Base-by-base conservation (phyloP, 306 rosid genomes). In the Clitoria ternatea region DNA sequence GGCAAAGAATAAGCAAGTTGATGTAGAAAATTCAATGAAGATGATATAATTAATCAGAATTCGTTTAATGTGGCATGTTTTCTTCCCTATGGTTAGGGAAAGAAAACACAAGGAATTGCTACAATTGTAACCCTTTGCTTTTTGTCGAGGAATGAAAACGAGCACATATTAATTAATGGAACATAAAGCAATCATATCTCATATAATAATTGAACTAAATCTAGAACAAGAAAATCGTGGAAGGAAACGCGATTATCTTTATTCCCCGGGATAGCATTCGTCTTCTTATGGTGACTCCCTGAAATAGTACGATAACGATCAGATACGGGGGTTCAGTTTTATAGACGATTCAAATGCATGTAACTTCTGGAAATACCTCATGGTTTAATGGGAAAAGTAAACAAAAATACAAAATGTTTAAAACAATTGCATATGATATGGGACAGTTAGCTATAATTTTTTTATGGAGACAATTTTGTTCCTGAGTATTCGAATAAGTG, bases 111-210 rank as follows among this genome's bases (percentile, higher is more conserved):
- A 10, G 60, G 72, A 66, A 47, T 53, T 66, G 60, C 66, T 45
- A 48, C 71, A 64, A 64, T 32, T 74, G 44, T 53, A 64, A 66
- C 24, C 22, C 52, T 63, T 40, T 15, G 36, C 56, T 47, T 17
- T 24, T 49, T 59, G 69, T 79, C 70, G 15, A 54, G 3, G 27
- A 77, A 66, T 66, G 12, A 79, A 15, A 14, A 60, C 17, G 37
- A 45, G 40, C 49, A 76, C 66, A 64, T 65, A 47, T 61, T 66
- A 23, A 47, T 61, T 66, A 23, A 22, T 43, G 81, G 83, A 84
- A 84, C n/a, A n/a, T 79, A 81, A 43, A 35, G 77, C 82, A 85
- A 87, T 76, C 83, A 24, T 67, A 74, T 83, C 68, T 55, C 29
- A 6, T 68, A n/a, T 57, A 71, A 64, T 72, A 78, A 73, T 66